These are phyloP conservation scores for Lactarius pseudohatsudake DNA, from an alignment of 768 basidiomycete genomes.

Conservation along the genomic window DNA sequence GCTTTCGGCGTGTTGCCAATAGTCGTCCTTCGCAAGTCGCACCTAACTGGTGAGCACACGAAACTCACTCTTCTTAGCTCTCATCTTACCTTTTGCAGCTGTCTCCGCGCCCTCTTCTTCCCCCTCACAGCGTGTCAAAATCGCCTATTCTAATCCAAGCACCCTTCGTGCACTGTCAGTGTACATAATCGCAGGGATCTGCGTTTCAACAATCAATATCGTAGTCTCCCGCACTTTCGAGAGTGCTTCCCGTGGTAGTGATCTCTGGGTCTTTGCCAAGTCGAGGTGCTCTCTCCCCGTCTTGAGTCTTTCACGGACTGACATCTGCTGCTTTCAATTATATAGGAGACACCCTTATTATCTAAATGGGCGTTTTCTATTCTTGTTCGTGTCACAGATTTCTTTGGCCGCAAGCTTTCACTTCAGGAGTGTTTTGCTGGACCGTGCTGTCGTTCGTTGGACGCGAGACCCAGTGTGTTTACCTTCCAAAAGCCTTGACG, in stretches of 20 bases:
- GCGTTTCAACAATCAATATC: conserved; percentile 46
- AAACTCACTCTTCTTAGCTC: neutral
- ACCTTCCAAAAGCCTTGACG: neutral
- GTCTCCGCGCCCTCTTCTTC: conserved; percentile 51
- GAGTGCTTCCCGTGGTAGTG: conserved; percentile 34
- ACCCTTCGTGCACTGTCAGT: conserved; percentile 46
- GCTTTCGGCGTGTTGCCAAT: conserved; percentile 53
- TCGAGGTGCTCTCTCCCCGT: conserved; percentile 50
- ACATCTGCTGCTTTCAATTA: neutral
- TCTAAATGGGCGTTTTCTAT: conserved; percentile 66
- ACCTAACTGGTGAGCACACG: conserved; percentile 53
- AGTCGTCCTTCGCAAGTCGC: conserved; percentile 55
- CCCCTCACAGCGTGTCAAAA: conserved; percentile 48
- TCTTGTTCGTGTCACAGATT: conserved; percentile 55
- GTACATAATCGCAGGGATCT: conserved; percentile 49
- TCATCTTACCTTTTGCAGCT: conserved; percentile 37
- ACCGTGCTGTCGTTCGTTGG: conserved; percentile 50
- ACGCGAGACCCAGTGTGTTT: conserved; percentile 12
- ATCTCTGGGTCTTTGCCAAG: conserved; percentile 60
- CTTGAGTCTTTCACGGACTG: neutral
- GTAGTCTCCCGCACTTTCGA: conserved; percentile 37
- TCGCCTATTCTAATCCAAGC: conserved; percentile 47
- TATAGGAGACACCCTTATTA: conserved; percentile 72
- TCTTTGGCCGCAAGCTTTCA: conserved; percentile 48
- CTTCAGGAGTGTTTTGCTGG: conserved; percentile 59